Conservation (phyloP, 192 early-diverging fungal genomes). For the Obelidium mucronatum region DNA sequence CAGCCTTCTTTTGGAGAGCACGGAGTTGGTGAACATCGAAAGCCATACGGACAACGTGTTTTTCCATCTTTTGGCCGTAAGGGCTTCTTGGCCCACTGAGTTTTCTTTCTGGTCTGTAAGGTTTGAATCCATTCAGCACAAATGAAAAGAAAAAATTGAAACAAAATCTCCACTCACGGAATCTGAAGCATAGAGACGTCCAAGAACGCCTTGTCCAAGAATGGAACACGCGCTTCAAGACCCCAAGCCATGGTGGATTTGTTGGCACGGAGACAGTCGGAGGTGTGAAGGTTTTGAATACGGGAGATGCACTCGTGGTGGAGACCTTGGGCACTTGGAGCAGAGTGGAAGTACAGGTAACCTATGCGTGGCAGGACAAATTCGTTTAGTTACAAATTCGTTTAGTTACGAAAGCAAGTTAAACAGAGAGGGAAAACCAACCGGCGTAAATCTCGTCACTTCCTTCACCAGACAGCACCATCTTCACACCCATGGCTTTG, state of each 20-base stretch:
- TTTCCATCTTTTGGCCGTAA: slow-evolving; percentile 80
- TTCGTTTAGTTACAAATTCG: too few species aligned
- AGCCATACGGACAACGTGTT: slow-evolving; percentile 93
- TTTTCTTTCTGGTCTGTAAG: slow-evolving; percentile 84
- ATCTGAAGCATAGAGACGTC: slow-evolving; percentile 88
- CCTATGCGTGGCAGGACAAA: slow-evolving; percentile 47
- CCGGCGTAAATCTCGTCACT: slow-evolving; percentile 96
- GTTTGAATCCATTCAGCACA: background rate
- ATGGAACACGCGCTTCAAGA: slow-evolving; percentile 97
- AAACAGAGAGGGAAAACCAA: slow-evolving; percentile 12
- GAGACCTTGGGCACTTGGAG: slow-evolving; percentile 80
- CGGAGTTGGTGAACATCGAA: slow-evolving; percentile 69
- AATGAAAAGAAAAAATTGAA: background rate
- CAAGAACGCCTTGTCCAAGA: slow-evolving; percentile 93
- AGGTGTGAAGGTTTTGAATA: slow-evolving; percentile 96
- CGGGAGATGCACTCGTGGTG: slow-evolving; percentile 92
- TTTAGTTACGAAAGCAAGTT: background rate
- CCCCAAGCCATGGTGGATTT: slow-evolving; percentile 99
- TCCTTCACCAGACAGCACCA: slow-evolving; percentile 98
- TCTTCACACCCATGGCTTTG: slow-evolving; percentile 99
- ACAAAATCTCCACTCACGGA: too few species aligned
- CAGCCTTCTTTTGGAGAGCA: slow-evolving; percentile 33
- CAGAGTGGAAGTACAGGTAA: slow-evolving; percentile 97
- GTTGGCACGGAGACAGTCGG: slow-evolving; percentile 98
- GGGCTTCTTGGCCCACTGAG: slow-evolving; percentile 68